A percentile compares a stretch with the other conserved stretches of the same genome.
Conservation (phyloP, 169 alveolate genomes). For the Cytauxzoon felis region DNA sequence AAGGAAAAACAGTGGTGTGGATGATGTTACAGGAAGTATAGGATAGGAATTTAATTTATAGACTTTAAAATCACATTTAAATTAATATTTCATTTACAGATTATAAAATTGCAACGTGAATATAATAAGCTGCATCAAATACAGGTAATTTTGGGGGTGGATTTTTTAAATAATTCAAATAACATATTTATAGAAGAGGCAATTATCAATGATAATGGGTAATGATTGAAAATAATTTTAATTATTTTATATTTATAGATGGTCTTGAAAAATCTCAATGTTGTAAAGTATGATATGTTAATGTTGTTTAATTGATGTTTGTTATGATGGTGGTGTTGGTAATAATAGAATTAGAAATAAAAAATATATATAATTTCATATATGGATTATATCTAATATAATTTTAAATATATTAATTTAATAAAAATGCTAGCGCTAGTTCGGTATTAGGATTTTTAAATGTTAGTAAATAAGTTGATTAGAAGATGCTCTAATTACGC, state of each 20-base stretch:
- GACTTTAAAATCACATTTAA: too few species aligned
- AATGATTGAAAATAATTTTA: neutral
- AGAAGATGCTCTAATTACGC: neutral
- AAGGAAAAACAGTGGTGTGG: too few species aligned
- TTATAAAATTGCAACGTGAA: too few species aligned
- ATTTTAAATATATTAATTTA: neutral
- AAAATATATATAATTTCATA: neutral
- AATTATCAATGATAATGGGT: conserved; percentile 24
- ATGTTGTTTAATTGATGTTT: neutral
- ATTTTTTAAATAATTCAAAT: neutral
- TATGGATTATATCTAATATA: neutral
- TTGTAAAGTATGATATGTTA: neutral
- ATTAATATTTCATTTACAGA: too few species aligned
- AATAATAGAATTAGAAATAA: neutral
- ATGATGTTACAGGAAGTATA: too few species aligned
- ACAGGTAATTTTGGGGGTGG: too few species aligned
- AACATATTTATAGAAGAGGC: conserved; percentile 14
- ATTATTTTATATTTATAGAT: neutral
- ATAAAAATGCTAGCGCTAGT: conserved; percentile 21
- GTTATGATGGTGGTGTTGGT: conserved; percentile 3
- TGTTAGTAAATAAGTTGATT: neutral
- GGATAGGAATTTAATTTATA: too few species aligned
- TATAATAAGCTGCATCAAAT: too few species aligned
- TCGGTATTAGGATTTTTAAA: neutral
- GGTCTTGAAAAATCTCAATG: conserved; percentile 12